Evolutionary conservation across 768 basidiomycete species (phyloP).

Genomic region (Tephrocybe sp.): DNA sequence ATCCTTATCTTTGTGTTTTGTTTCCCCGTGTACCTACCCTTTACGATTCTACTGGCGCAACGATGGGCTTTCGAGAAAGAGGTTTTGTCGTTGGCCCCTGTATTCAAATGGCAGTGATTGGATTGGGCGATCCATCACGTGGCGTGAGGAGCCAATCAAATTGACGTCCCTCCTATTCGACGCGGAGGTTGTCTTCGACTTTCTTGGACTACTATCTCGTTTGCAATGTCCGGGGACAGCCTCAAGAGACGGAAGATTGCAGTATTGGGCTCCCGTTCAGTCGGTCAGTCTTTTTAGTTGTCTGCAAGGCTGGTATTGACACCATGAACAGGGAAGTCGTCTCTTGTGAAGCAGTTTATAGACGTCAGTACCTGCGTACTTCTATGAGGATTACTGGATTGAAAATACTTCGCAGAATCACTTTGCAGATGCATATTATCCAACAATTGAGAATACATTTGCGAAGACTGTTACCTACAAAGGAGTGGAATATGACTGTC

Average conservation of each 20-base stretch:
- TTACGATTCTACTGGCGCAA: not conserved
- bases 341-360: constrained; percentile 91
- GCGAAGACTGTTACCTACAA: constrained; percentile 84
- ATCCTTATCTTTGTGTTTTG: constrained; percentile 6
- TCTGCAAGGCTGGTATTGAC: constrained; percentile 2
- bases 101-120: not conserved
- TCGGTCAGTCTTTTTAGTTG: constrained; percentile 54
- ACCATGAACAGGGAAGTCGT: constrained; percentile 78
- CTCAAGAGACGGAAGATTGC: constrained; percentile 88
- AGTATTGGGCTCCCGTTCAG: constrained; percentile 84
- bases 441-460: constrained; percentile 89
- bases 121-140: constrained; percentile 8
- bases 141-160: constrained; percentile 13
- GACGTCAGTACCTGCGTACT: constrained; percentile 38
- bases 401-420: constrained; percentile 45
- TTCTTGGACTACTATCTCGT: constrained; percentile 11
- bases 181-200: constrained; percentile 7
- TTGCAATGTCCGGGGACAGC: constrained; percentile 25
- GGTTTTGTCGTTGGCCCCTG: not conserved
- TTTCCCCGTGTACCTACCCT: not conserved
- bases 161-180: constrained; percentile 13
- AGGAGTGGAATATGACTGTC: constrained; percentile 90
- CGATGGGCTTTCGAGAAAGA: not conserved
- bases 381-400: not conserved
- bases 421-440: constrained; percentile 92